phyloP scores from a whole-genome alignment of 2,329 filamentous ascomycete genomes.

The Penicillium sp. region DNA sequence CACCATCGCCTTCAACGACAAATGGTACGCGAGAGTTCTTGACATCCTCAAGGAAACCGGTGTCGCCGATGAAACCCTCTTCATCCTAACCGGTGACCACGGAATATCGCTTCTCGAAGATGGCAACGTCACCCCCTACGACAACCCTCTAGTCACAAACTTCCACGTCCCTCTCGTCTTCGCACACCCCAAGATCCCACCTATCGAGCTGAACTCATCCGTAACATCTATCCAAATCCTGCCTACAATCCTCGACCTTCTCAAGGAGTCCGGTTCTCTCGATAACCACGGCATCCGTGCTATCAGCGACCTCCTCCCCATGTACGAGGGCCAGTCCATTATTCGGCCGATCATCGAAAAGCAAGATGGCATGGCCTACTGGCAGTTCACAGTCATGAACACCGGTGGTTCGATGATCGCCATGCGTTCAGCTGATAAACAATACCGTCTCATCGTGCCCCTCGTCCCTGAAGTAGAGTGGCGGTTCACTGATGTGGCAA shows the following conservation, averaged over 20 bases:
- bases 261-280: conserved; percentile 42
- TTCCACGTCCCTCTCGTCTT: conserved; percentile 28
- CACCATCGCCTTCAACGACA: conserved; percentile 24
- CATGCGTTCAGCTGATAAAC: conserved; percentile 73
- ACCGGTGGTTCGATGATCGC: conserved; percentile 48
- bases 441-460: conserved; percentile 64
- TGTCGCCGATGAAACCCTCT: conserved; percentile 28
- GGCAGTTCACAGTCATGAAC: conserved; percentile 37
- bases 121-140: conserved; percentile 26
- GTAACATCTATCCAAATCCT: conserved; percentile 36
- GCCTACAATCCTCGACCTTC: conserved; percentile 47
- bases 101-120: conserved; percentile 27
- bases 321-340: conserved; percentile 48
- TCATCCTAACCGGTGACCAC: conserved; percentile 30
- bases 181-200: conserved; percentile 24
- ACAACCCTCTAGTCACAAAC: conserved; percentile 25
- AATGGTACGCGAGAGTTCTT: conserved; percentile 27
- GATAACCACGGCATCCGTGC: conserved; percentile 30
- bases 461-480: conserved; percentile 65
- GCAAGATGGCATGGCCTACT: conserved; percentile 32
- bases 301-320: conserved; percentile 39
- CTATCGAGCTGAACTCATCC: conserved; percentile 20
- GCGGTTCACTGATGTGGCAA: conserved; percentile 34
- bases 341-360: conserved; percentile 39
- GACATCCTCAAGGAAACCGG: conserved; percentile 25